A percentile compares a stretch with the other conserved stretches of the same genome.
Conservation (phyloP, 108 stramenopile species). For the Nitzschia putrida region DNA sequence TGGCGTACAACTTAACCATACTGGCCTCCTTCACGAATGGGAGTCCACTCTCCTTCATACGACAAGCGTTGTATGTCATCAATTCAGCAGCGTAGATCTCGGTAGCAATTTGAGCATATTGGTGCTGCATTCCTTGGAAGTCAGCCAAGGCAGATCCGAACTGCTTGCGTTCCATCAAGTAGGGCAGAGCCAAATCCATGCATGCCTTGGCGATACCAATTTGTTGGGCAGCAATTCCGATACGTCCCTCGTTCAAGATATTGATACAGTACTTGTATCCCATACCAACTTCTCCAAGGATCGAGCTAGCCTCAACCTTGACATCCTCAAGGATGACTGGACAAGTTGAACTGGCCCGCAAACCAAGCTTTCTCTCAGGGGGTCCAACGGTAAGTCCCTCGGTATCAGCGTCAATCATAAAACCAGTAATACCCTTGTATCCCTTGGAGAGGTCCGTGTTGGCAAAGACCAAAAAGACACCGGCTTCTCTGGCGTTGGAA, state of each 20-base stretch:
- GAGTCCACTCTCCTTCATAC: constrained; percentile 86
- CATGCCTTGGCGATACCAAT: constrained; percentile 94
- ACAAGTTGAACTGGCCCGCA: constrained; percentile 90
- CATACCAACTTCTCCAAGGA: constrained; percentile 88
- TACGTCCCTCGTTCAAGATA: constrained; percentile 96
- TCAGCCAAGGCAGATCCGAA: constrained; percentile 88
- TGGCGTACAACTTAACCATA: constrained; percentile 91
- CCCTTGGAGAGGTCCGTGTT: constrained; percentile 81
- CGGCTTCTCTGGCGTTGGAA: constrained; percentile 88
- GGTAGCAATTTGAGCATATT: constrained; percentile 90
- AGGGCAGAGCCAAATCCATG: constrained; percentile 87
- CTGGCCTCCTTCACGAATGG: constrained; percentile 94
- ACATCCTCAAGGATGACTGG: constrained; percentile 88
- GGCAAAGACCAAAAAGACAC: constrained; percentile 91
- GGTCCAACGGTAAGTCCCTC: constrained; percentile 82
- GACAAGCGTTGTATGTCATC: constrained; percentile 91
- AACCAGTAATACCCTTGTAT: constrained; percentile 95
- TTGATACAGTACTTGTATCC: constrained; percentile 96
- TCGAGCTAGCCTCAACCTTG: constrained; percentile 66
- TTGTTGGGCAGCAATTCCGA: constrained; percentile 93
- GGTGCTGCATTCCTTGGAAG: constrained; percentile 96
- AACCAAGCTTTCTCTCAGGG: constrained; percentile 91
- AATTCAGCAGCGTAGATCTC: constrained; percentile 92
- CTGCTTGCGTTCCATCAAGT: constrained; percentile 88
- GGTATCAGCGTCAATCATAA: constrained; percentile 85